Base-by-base conservation (phyloP, 805 yeast genomes). In the Metschnikowia cubensis region DNA sequence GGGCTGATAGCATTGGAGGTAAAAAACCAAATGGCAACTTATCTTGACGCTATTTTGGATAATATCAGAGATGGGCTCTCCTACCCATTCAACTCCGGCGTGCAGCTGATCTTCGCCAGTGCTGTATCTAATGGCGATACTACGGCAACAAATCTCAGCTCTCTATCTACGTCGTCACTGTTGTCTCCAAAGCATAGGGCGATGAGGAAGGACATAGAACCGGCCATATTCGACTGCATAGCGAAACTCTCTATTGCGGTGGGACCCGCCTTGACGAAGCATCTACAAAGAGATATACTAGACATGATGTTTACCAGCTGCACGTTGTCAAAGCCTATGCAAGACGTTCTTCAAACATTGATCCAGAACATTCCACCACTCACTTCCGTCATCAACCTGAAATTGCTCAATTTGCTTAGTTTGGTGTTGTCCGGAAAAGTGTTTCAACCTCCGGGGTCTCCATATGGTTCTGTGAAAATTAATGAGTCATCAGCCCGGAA, bases 241-340 rank as follows among this genome's bases (percentile, higher is more conserved):
- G 89, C 95, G 0, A 87, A 89, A 67, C 70, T 94, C 35, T 91
- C 97, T 0, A 77, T 79, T 22, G 92, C 98, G 0, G 89, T 92
- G 14, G 97, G 97, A 0, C 95, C 96, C 11, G 96, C 96, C 0
- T 73, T 92, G 49, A 88, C 97, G 0, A 94, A 92, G 62, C 90
- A 89, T 63, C 70, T 94, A 49, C 91, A 89, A 55, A 79, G 85
- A 53, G 96, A 89, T 59, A 77, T 92, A 20, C 69, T 92, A 46
- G 91, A 86, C 56, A 75, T 87, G 68, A 79, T 92, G 69, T 76
- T 92, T 58, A 68, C 71, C 34, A 79, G 84, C 43, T 89, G 96
- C 53, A 87, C 96, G 0, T 76, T 92, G 47, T 85, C 89, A n/a
- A 85, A 82, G 56, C 85, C 87, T 54, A 83, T 92, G 83, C 84